Conservation (phyloP, 2,329 filamentous ascomycete species). For the Chaetothyriales sp. region DNA sequence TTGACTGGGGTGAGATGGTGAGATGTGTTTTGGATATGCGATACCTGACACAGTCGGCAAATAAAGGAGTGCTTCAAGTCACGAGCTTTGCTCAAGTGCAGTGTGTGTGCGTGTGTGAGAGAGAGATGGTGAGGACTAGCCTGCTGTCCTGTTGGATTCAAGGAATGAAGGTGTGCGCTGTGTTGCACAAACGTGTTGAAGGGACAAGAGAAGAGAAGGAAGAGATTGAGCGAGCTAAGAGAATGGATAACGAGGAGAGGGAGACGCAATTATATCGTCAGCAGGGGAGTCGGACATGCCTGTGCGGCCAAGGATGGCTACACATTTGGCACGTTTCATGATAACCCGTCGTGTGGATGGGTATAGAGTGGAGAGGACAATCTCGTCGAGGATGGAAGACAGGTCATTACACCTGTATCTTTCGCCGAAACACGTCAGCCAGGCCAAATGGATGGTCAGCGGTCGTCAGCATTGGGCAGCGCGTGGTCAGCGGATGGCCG, state of each 20-base stretch:
- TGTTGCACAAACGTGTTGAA: constrained; percentile 20
- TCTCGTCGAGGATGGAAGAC: not conserved
- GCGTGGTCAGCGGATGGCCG: not conserved
- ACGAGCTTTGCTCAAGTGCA: constrained; percentile 17
- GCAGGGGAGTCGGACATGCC: constrained; percentile 1
- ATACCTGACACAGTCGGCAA: not conserved
- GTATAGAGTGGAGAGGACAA: constrained; percentile 1
- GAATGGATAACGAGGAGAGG: constrained; percentile 6
- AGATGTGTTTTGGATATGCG: constrained; percentile 1
- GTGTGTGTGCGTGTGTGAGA: too few relatives aligned
- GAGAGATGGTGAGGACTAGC: constrained; percentile 15
- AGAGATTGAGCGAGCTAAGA: constrained; percentile 6
- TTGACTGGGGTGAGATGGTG: constrained; percentile 4
- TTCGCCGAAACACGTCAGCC: too few relatives aligned
- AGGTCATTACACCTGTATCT: not conserved
- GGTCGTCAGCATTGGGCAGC: too few relatives aligned
- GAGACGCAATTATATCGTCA: constrained; percentile 12
- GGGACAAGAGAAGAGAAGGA: constrained; percentile 16
- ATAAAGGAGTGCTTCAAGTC: constrained; percentile 1
- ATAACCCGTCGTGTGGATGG: constrained; percentile 6
- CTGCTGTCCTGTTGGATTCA: constrained; percentile 8
- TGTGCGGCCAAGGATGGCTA: constrained; percentile 1
- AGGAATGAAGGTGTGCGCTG: constrained; percentile 17
- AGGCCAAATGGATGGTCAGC: too few relatives aligned
- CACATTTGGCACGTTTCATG: constrained; percentile 13